Conservation (phyloP, 495 filamentous ascomycete species). For the Venustampulla echinocandica region DNA sequence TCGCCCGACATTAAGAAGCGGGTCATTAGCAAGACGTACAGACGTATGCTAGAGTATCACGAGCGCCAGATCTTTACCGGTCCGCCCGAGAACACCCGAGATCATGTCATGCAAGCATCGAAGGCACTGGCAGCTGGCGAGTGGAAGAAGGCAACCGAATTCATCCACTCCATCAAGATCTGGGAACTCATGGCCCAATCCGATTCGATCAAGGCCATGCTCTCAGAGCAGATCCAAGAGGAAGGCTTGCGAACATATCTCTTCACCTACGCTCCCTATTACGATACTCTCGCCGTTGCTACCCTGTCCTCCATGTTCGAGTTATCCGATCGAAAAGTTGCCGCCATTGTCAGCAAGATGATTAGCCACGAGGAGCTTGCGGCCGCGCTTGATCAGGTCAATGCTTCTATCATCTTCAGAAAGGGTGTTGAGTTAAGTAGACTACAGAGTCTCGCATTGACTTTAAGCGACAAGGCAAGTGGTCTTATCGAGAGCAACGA, state of each 20-base stretch:
- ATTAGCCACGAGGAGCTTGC: conserved; percentile 97
- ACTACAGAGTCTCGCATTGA: conserved; percentile 89
- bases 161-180: conserved; percentile 96
- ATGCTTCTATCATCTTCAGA: conserved; percentile 94
- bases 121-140: conserved; percentile 93
- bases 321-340: conserved; percentile 77
- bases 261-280: conserved; percentile 99
- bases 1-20: conserved; percentile 95
- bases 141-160: conserved; percentile 91
- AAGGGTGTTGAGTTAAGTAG: conserved; percentile 97
- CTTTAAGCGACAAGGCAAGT: conserved; percentile 90
- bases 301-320: conserved; percentile 94
- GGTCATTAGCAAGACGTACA: conserved; percentile 98
- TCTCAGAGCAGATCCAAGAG: conserved; percentile 94
- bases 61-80: conserved; percentile 99
- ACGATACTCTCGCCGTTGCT: conserved; percentile 84
- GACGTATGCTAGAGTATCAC: conserved; percentile 97
- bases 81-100: conserved; percentile 94
- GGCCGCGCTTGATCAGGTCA: conserved; percentile 95
- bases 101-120: conserved; percentile 97
- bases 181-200: conserved; percentile 93
- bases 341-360: conserved; percentile 97
- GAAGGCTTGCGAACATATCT: conserved; percentile 97
- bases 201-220: conserved; percentile 89
- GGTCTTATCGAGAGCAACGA: conserved; percentile 95